Conservation (phyloP, 2,329 filamentous ascomycete genomes). For the Gremmenia infestans region DNA sequence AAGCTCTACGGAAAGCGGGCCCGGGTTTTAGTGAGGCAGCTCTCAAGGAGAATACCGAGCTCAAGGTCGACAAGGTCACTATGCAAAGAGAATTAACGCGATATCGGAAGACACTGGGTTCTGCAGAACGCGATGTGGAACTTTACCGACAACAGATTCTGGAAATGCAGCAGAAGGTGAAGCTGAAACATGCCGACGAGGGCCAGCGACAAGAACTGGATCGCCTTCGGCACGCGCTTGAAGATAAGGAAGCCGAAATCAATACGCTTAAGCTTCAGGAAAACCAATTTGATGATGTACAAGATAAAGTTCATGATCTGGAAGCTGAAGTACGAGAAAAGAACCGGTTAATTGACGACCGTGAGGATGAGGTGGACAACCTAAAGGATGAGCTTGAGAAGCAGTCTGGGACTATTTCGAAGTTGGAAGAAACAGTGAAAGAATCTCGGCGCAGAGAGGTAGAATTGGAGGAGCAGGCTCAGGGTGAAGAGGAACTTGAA, state of each 20-base stretch:
- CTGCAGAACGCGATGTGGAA: conserved; percentile 83
- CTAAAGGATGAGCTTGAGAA: conserved; percentile 52
- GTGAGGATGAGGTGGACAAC: conserved; percentile 69
- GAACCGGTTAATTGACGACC: conserved; percentile 65
- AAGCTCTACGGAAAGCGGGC: conserved; percentile 79
- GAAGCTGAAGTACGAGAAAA: conserved; percentile 73
- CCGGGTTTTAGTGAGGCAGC: conserved; percentile 86
- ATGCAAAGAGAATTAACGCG: conserved; percentile 82
- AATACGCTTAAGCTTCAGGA: conserved; percentile 51
- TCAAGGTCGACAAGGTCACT: conserved; percentile 88
- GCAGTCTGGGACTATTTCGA: conserved; percentile 46
- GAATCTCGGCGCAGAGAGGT: conserved; percentile 45
- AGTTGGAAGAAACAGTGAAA: conserved; percentile 56
- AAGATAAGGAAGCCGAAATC: conserved; percentile 47
- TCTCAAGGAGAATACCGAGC: conserved; percentile 88
- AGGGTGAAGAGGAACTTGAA: conserved; percentile 46
- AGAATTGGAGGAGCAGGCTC: conserved; percentile 54
- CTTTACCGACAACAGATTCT: conserved; percentile 74
- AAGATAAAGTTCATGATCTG: conserved; percentile 69
- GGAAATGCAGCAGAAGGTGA: conserved; percentile 77
- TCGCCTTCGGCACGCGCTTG: conserved; percentile 49
- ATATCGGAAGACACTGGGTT: conserved; percentile 77
- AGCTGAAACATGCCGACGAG: conserved; percentile 69
- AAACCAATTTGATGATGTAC: conserved; percentile 60
- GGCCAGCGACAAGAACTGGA: conserved; percentile 58